These are phyloP conservation scores for Trichocomaceae sp. DNA, from an alignment of 2,329 filamentous ascomycete genomes.

Conservation along the genomic window DNA sequence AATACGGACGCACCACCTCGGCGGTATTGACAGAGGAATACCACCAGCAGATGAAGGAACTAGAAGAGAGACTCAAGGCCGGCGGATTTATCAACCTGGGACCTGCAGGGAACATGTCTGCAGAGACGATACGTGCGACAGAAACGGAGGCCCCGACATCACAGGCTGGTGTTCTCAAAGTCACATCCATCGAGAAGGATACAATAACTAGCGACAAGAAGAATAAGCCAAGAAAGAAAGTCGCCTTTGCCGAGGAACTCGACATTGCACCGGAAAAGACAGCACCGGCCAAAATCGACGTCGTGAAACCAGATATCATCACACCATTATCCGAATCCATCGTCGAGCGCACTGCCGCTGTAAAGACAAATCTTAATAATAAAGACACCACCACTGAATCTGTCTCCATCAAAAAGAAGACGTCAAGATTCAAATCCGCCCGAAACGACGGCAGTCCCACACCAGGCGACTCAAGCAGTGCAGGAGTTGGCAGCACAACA, in stretches of 20 bases:
- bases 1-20: constrained; percentile 65
- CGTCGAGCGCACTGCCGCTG: constrained; percentile 33
- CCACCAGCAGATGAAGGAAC: constrained; percentile 71
- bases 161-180: constrained; percentile 19
- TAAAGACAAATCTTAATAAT: neutral
- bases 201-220: constrained; percentile 22
- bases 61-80: constrained; percentile 67
- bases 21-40: constrained; percentile 67
- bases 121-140: constrained; percentile 13
- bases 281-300: constrained; percentile 22
- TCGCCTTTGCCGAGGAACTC: constrained; percentile 69
- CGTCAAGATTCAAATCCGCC: constrained; percentile 40
- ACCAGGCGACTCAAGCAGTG: constrained; percentile 11
- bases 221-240: constrained; percentile 51
- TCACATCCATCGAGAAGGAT: constrained; percentile 17
- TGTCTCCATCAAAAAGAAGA: constrained; percentile 30
- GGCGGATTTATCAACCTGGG: constrained; percentile 53
- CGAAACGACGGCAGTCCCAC: constrained; percentile 19
- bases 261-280: constrained; percentile 55
- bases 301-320: constrained; percentile 23
- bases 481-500: constrained; percentile 1
- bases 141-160: constrained; percentile 20
- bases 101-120: constrained; percentile 35
- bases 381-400: constrained; percentile 15
- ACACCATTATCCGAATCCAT: constrained; percentile 38